Base-by-base conservation (phyloP, 352 stramenopile genomes). In the Phytopythium delawarense region DNA sequence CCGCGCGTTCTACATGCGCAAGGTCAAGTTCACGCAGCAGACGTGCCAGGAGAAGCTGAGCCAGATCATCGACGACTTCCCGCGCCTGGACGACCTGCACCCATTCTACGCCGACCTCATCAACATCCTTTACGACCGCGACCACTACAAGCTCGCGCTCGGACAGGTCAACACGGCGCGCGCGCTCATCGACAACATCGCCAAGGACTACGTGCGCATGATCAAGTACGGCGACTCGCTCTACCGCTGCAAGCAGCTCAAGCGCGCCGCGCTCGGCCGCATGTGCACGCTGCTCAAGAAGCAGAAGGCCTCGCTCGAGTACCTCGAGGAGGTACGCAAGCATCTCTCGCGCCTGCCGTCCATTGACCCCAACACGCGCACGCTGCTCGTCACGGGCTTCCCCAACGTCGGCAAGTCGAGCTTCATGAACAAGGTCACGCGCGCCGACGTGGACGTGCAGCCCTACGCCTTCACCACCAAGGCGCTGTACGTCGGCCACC, bases 391-490 rank as follows among this genome's bases (percentile, higher is more conserved):
- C 70, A 99, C 95, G 63, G 98, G 98, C 46, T 99, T 97, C 72
- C 98, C 98, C 28, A 99, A 99, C 72, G 98, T 99, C n/a, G 98
- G 98, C 59, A 99, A 99, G 81, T 99, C 91, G 30, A 98, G 89
- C 71, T 99, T 99, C 78, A 99, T 99, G 97, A 99, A 99, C 89
- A 99, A 99, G 81, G 97, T 99, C 49, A 99, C 98, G 16, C 80
- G 97, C 34, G 98, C 97, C 23, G 98, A 99, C 66, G 97, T 99
- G 34, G 98, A 99, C 65, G 98, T 99, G 45, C 97, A 99, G 79
- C 98, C 98, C 8, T 96, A 96, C 77, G 98, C 98, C 6, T 99
- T 99, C 74, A 99, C 98, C 32, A 99, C 98, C 71, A 99, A 99
- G 87, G 97, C 94, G 52, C 79, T 99, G 65, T 99, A 99, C 81